These are phyloP conservation scores for Lavandula angustifolia DNA, from an alignment of 257 asterid genomes.

Conservation along the genomic window DNA sequence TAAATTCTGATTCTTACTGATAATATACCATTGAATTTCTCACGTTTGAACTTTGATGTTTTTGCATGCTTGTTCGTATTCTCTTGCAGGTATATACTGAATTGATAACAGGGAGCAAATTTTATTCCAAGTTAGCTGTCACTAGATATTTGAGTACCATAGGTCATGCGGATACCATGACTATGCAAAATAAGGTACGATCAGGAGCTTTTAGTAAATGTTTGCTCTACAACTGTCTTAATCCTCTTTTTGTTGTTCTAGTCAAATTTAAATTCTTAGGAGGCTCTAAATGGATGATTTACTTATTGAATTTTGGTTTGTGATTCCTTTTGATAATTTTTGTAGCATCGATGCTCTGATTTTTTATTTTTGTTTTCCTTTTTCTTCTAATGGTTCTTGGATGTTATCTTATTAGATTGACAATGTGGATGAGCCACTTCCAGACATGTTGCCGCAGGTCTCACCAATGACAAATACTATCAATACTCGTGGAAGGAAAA, in stretches of 20 bases:
- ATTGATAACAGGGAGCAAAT: conserved; percentile 48
- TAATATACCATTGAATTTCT: conserved; percentile 17
- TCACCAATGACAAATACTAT: conserved; percentile 13
- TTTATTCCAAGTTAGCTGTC: conserved; percentile 58
- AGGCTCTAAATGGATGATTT: conserved; percentile 12
- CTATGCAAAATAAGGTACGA: conserved; percentile 36
- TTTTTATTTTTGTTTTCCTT: not conserved
- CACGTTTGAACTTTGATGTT: not conserved
- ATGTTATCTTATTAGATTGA: conserved; percentile 32
- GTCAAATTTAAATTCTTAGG: conserved; percentile 25
- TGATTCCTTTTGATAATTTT: conserved; percentile 8
- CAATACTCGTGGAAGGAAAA: conserved; percentile 25
- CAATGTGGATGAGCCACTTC: conserved; percentile 29
- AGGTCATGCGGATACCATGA: conserved; percentile 25
- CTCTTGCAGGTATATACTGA: conserved; percentile 60
- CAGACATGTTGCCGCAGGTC: not conserved
- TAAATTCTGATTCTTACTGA: too few relatives aligned
- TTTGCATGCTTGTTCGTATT: conserved; percentile 13
- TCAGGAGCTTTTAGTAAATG: conserved; percentile 20
- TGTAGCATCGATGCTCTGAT: not conserved
- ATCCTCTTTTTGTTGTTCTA: conserved; percentile 20
- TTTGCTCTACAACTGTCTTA: conserved; percentile 15
- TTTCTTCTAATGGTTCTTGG: conserved; percentile 4
- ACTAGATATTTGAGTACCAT: conserved; percentile 42
- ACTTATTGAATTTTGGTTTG: not conserved